phyloP scores from a whole-genome alignment of 2,329 filamentous ascomycete genomes.

The Trichophyton rubrum region DNA sequence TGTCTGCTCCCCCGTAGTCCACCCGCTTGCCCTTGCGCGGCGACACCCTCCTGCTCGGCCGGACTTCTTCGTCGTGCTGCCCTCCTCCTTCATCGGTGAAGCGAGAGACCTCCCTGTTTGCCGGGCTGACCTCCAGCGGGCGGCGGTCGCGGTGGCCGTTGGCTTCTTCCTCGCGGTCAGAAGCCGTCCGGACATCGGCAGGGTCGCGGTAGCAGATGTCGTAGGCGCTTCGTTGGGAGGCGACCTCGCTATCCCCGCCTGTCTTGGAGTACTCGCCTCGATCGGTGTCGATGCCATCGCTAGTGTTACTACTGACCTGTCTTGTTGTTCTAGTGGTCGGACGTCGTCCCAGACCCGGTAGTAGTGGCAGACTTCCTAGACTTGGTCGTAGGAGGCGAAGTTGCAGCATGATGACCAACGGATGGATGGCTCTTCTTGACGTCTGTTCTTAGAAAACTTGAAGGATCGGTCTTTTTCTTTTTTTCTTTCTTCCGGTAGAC shows the following conservation, averaged over 20 bases:
- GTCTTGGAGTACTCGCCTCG: conserved; percentile 56
- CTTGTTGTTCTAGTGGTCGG: neutral
- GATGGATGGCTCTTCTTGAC: no score
- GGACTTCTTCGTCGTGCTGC: conserved; percentile 27
- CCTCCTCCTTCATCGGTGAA: conserved; percentile 37
- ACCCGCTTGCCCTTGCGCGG: conserved; percentile 25
- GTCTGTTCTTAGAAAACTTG: no score
- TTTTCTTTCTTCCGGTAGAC: no score
- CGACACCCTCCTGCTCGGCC: conserved; percentile 27
- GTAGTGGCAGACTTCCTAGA: no score
- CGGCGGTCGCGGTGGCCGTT: conserved; percentile 30
- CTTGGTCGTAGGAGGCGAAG: no score
- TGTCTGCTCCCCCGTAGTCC: conserved; percentile 8
- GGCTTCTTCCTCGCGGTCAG: conserved; percentile 30
- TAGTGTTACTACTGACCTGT: neutral
- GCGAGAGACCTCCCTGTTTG: conserved; percentile 46
- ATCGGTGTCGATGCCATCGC: conserved; percentile 47
- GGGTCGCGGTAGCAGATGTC: conserved; percentile 56
- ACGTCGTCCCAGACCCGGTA: no score
- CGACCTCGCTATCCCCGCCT: conserved; percentile 50
- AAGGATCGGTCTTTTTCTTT: no score
- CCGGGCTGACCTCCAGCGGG: conserved; percentile 48
- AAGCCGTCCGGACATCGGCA: conserved; percentile 38
- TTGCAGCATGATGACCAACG: no score
- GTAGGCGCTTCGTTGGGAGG: conserved; percentile 53